phyloP scores from a whole-genome alignment of 2,329 filamentous ascomycete genomes.

The Moelleriella libera region DNA sequence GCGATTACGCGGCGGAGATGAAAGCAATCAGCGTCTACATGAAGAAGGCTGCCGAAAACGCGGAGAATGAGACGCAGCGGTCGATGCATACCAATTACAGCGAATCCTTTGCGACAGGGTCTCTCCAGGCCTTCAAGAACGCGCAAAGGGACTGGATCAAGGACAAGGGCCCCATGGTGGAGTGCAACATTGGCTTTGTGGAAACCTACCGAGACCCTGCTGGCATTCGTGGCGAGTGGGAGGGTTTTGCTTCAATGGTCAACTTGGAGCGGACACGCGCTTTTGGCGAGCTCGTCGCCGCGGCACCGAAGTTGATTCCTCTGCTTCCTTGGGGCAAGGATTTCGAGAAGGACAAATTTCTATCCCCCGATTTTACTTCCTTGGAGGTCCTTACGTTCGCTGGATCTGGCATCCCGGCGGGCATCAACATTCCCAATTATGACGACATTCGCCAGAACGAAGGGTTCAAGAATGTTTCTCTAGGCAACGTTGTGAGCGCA shows the following conservation, averaged over 20 bases:
- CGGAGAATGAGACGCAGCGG: slow-evolving; percentile 60
- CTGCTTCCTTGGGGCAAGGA: slow-evolving; percentile 76
- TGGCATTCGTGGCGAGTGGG: slow-evolving; percentile 71
- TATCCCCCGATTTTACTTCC: slow-evolving; percentile 90
- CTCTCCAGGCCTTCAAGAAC: slow-evolving; percentile 65
- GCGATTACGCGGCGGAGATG: slow-evolving; percentile 63
- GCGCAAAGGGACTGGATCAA: slow-evolving; percentile 71
- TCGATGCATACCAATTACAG: slow-evolving; percentile 62
- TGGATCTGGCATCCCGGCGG: slow-evolving; percentile 50
- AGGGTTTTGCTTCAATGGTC: slow-evolving; percentile 72
- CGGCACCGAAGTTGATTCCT: slow-evolving; percentile 71
- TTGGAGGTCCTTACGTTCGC: slow-evolving; percentile 78
- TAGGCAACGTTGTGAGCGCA: slow-evolving; percentile 84
- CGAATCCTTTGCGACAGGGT: slow-evolving; percentile 61
- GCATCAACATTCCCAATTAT: slow-evolving; percentile 58
- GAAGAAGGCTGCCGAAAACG: slow-evolving; percentile 52
- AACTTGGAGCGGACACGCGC: slow-evolving; percentile 84
- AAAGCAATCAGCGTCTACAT: slow-evolving; percentile 51
- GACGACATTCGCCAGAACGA: slow-evolving; percentile 68
- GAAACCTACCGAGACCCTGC: slow-evolving; percentile 77
- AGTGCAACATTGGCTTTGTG: slow-evolving; percentile 72
- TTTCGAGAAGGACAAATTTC: slow-evolving; percentile 93
- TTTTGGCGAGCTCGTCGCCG: slow-evolving; percentile 72
- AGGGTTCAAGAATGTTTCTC: slow-evolving; percentile 85
- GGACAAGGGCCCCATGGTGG: slow-evolving; percentile 67